Evolutionary conservation across 805 yeast genomes (phyloP).

Genomic region (Sugiyamaella marilandica): DNA sequence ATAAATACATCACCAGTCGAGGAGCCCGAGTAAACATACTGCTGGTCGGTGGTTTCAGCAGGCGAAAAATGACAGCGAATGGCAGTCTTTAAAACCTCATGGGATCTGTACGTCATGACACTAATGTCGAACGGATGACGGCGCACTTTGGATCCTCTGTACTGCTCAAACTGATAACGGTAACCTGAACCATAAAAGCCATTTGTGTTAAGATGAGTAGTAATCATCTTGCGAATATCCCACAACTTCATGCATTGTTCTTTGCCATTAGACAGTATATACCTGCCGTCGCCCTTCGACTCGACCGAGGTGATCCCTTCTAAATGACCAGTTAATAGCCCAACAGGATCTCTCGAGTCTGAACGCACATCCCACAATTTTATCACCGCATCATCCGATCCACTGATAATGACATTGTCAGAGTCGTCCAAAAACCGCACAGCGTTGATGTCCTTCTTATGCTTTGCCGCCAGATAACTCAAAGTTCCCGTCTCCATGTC

Average conservation of each 20-base stretch:
- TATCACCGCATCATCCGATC: constrained; percentile 48
- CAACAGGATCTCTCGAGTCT: constrained; percentile 16
- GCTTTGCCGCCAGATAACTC: constrained; percentile 1
- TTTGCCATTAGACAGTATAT: constrained; percentile 29
- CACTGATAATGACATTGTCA: constrained; percentile 42
- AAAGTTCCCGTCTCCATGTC: constrained; percentile 19
- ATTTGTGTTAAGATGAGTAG: constrained; percentile 4
- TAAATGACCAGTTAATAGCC: constrained; percentile 29
- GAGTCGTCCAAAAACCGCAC: constrained; percentile 26
- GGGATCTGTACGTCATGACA: constrained; percentile 30
- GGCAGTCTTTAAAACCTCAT: constrained; percentile 26
- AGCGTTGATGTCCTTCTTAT: constrained; percentile 26
- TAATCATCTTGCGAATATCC: constrained; percentile 26
- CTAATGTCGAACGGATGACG: constrained; percentile 27
- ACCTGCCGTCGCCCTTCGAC: constrained; percentile 24
- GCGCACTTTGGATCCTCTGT: constrained; percentile 19
- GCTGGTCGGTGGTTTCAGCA: constrained; percentile 23
- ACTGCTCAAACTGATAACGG: constrained; percentile 24
- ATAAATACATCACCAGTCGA: constrained; percentile 27
- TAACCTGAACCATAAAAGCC: constrained; percentile 16
- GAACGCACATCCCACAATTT: constrained; percentile 44
- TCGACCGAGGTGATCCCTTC: constrained; percentile 31
- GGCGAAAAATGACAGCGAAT: constrained; percentile 32
- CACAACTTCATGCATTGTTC: constrained; percentile 31
- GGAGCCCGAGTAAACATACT: constrained; percentile 30